Evolutionary conservation across 2,329 filamentous ascomycete species (phyloP), one percentile per base, ranked within the genome.

Genomic region (Xylaria arbuscula): DNA sequence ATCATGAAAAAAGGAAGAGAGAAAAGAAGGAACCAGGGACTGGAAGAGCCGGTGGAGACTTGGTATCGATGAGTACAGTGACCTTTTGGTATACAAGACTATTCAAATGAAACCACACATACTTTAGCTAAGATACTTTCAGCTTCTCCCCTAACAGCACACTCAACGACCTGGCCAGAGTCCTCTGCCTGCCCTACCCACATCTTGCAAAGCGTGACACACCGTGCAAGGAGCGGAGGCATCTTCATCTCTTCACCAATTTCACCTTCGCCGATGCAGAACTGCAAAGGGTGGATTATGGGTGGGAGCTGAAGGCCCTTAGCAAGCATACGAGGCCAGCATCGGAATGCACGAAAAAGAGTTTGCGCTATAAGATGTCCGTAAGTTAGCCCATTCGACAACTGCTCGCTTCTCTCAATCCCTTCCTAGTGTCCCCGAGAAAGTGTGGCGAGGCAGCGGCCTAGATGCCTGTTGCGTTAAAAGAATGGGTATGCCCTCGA

Each of bases 251-350:
- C 48, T 7, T 40, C 55, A 11, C 53, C 24, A 2, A 7, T 1
- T 8, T 47, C 55, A 1, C 32, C 34, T 45, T 22, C 54, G 10
- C 58, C 62, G 32, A 63, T 58, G 19, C 53, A 63, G 19, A 73
- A 70, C 48, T 76, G 71, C 11, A 67, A 72, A 36, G 73, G 72
- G 67, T 82, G 80, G 5, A 81, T 74, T 24, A 81, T 74, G 32
- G 80, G 80, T 10, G 80, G 80, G 13, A 78, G 64, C 59, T 80
- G 78, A 42, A 79, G 74, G 4, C 75, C 78, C 65, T 80, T 78
- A 13, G 79, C 79, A 11, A 82, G 70, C 75, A 80, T 81, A 15
- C 75, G 71, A n/a, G 80, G 80, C 77, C 78, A 82, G 1, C 80
- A 78, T 17, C 78, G 77, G 56, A 81, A 72, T 5, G 78, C 73